Evolutionary conservation across 352 stramenopile genomes (phyloP), one percentile per base, ranked within the genome.

Genomic region (Pythium sp.): DNA sequence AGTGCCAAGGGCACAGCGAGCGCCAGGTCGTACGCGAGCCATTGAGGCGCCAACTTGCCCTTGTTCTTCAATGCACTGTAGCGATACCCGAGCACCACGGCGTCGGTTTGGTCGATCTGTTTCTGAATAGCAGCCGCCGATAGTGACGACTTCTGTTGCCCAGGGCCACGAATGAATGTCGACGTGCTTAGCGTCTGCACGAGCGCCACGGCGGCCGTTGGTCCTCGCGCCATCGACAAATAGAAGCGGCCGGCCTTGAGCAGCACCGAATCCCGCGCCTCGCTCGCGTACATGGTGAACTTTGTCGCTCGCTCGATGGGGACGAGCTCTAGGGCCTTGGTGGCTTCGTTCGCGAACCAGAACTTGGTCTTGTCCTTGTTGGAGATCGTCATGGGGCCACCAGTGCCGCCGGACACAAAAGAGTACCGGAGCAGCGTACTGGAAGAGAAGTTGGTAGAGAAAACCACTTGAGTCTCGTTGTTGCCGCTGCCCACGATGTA

Each of bases 211-310:
- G 15, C 3, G 20, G 51, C 22, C 11, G 26, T 57, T n/a, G 2
- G 12, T 7, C 51, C 51, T 1, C 15, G 11, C 5, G 24, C 24
- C 51, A 57, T 57, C 51, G 51, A 57, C 1, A 57, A 6, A 57
- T 32, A 57, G 24, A 32, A 57, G 12, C 20, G 51, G 3, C 51
- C 24, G 24, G 51, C 11, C 51, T 34, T 57, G 24, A 57, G 51
- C 22, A 57, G 51, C 51, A 57, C 4, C 5, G 51, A 6, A 5
- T 57, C 51, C 51, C 34, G 51, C 12, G 51, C 9, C 6, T 57
- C 24, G 51, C 51, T 57, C 51, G 51, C 51, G 51, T 57, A 57
- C 51, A 57, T 57, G 51, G 51, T 57, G n/a, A 57, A 57, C 9
- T 8, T 24, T 8, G n/a, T 57, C 4, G 51, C 51, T 57, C 51